Evolutionary conservation across 2,329 filamentous ascomycete species (phyloP).

Genomic region (Apiospora koreana): DNA sequence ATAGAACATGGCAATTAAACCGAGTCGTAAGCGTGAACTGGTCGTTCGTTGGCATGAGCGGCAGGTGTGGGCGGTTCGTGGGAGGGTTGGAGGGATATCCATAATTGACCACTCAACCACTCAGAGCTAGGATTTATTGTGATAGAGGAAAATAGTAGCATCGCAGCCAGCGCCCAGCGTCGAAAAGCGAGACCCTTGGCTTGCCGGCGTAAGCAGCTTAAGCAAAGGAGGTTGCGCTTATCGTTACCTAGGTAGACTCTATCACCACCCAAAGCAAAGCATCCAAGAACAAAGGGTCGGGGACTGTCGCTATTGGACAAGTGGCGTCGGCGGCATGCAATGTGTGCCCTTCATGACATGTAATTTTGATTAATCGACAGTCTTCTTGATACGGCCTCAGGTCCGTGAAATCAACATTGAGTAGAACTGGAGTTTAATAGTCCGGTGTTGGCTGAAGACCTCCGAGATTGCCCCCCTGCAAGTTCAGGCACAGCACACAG

Average conservation of each 20-base stretch:
- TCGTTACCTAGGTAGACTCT: neutral
- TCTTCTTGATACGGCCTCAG: neutral
- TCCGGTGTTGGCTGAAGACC: neutral
- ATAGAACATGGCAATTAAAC: conserved; percentile 8
- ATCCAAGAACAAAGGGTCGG: neutral
- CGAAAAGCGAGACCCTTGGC: neutral
- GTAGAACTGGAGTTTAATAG: neutral
- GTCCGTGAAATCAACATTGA: neutral
- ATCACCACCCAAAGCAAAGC: neutral
- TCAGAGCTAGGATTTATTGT: neutral
- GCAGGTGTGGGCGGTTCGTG: neutral
- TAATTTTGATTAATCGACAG: neutral
- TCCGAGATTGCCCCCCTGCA: neutral
- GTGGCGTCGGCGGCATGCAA: neutral
- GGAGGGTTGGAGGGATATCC: neutral
- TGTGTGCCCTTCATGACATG: neutral
- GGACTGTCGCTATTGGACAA: neutral
- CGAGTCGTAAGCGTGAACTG: neutral
- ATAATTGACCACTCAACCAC: neutral
- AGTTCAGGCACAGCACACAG: neutral
- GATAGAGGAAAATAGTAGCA: neutral
- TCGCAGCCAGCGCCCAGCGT: neutral
- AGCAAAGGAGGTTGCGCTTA: neutral
- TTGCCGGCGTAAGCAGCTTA: neutral
- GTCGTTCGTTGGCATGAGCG: neutral